Evolutionary conservation across 306 rosid species (phyloP).

Genomic region (Prunus fruticosa): DNA sequence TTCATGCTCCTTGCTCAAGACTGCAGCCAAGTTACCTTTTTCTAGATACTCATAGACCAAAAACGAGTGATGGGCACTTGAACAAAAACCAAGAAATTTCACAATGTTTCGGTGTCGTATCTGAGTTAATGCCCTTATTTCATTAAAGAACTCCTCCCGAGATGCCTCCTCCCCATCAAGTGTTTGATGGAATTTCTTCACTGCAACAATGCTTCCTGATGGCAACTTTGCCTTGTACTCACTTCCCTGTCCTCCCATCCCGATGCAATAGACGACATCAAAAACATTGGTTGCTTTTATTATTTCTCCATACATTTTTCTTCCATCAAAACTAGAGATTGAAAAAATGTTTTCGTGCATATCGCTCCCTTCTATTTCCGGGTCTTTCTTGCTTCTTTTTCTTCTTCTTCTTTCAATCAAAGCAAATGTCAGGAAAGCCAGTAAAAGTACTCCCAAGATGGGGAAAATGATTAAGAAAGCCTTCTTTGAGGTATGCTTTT

Average conservation of each 20-base stretch:
- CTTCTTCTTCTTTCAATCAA: background rate
- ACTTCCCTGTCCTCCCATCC: constrained; percentile 27
- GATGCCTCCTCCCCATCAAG: constrained; percentile 4
- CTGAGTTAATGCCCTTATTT: constrained; percentile 19
- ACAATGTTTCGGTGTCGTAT: constrained; percentile 32
- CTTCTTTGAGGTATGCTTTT: background rate
- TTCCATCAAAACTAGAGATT: constrained; percentile 8
- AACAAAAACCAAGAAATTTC: constrained; percentile 23
- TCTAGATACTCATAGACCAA: constrained; percentile 26
- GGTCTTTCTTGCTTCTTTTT: background rate
- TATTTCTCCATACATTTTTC: constrained; percentile 16
- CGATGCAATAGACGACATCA: constrained; percentile 20
- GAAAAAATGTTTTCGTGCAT: background rate
- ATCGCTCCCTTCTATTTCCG: background rate
- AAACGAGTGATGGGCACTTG: background rate
- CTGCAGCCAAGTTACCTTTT: constrained; percentile 11
- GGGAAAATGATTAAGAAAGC: background rate
- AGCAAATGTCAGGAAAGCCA: background rate
- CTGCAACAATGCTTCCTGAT: background rate
- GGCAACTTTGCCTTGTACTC: constrained; percentile 20
- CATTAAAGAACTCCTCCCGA: constrained; percentile 20
- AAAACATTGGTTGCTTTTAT: constrained; percentile 24
- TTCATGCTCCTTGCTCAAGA: constrained; percentile 15
- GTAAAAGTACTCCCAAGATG: background rate
- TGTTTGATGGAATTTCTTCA: constrained; percentile 21